Evolutionary conservation across 1,284 basidiomycete genomes (phyloP), one percentile per base, ranked within the genome.

Genomic region (Moniliophthora roreri): DNA sequence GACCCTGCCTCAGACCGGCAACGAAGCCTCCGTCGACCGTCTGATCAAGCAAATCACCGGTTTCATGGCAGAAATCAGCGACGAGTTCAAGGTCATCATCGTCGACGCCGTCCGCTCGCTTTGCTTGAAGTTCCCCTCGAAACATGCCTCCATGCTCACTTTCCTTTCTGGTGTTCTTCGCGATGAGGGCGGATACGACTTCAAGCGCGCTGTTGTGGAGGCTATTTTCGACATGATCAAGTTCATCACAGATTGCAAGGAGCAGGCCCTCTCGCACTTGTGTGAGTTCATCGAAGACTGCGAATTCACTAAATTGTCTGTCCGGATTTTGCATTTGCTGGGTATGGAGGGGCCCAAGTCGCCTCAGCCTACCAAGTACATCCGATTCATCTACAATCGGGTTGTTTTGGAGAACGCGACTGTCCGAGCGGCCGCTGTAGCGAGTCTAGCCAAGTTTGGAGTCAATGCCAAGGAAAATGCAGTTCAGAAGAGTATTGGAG

Each of bases 171-270:
- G 94, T 45, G 91, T 97, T 20, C 81, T 98, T 40, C 86, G 95
- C 41, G 95, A 98, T 66, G 97, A 99, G 72, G 97, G 97, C 53
- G 97, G 97, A 18, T 99, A 98, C 72, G 97, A 99, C 68, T 99
- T 98, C 81, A 99, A 99, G 77, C 91, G 95, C 46, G 94, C 96
- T 2, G 95, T 99, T 41, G 96, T 99, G 37, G 97, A 99, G 72
- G 96, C 97, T 42, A 99, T 99, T 69, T 99, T 99, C 70, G 96
- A 99, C 72, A 99, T 99, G 97, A 93, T 99, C 81, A 97, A 96
- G 70, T 98, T 87, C 74, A 98, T 99, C 65, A 76, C 79, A 44
- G 96, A 98, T 55, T 93, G 89, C 75, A 97, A 98, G 72, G 97
- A 98, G 68, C 90, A 89, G 73, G 97, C 97, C 1, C 83, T 99